Evolutionary conservation across 345 rosid species (phyloP).

Genomic region (Gossypium thurberi): DNA sequence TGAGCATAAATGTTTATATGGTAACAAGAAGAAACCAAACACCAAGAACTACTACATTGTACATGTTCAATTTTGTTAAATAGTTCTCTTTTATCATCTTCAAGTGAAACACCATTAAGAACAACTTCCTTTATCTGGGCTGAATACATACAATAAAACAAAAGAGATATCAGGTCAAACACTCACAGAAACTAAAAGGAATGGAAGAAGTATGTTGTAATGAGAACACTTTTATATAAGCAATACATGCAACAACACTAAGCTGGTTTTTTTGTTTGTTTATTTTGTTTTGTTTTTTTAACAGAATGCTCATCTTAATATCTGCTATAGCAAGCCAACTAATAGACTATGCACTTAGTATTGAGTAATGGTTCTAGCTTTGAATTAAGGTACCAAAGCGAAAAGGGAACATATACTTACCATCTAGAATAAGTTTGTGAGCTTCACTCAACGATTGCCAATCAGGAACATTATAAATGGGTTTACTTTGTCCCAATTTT

Average conservation of each 20-base stretch:
- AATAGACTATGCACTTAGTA: background rate
- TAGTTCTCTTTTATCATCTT: conserved; percentile 72
- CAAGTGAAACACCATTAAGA: conserved; percentile 85
- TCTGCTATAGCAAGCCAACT: background rate
- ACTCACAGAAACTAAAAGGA: background rate
- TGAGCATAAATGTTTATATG: background rate
- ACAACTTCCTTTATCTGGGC: conserved; percentile 74
- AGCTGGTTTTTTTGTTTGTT: background rate
- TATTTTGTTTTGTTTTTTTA: background rate
- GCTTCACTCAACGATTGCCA: conserved; percentile 61
- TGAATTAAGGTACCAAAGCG: background rate
- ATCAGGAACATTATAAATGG: conserved; percentile 65
- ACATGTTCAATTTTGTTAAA: conserved; percentile 96
- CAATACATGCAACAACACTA: background rate
- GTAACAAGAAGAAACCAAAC: background rate
- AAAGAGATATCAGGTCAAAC: conserved; percentile 14
- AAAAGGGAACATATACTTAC: conserved; percentile 29
- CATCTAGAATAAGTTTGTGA: conserved; percentile 61
- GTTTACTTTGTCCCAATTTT: conserved; percentile 70
- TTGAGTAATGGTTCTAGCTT: background rate
- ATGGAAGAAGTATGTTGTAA: background rate
- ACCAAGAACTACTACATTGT: background rate
- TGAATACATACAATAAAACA: conserved; percentile 25
- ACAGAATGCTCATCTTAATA: background rate
- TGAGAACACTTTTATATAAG: background rate